Base-by-base conservation (phyloP, 768 basidiomycete genomes). In the Hebeloma cylindrosporum region DNA sequence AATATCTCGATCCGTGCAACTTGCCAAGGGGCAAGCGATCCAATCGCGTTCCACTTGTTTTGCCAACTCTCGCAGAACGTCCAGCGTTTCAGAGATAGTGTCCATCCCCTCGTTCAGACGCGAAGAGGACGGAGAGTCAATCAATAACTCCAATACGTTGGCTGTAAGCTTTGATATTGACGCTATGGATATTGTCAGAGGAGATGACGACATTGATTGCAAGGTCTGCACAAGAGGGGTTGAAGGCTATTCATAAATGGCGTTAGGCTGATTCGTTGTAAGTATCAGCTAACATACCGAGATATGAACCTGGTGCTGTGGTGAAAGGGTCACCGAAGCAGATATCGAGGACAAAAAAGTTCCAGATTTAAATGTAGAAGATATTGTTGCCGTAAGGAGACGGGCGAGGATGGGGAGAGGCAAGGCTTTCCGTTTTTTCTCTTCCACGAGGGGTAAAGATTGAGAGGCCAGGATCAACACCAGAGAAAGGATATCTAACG, bases 401-500 rank as follows among this genome's bases (percentile, higher is more conserved):
- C 59, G 51, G 14, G 51, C 40, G 16, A 71, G 59, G 16, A 75
- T 67, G 3, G 74, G 60, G 4, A 89, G 63, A 5, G 86, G 85
- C 0, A 88, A 65, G 0, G 78, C 82, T 47, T 73, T 75, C 31
- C 88, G 63, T 53, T 80, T 82, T 30, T 70, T 60, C 5, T 72
- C 62, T 1, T 77, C 69, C 10, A 88, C 72, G 5, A 80, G 63
- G 1, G 79, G 73, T 2, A 85, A 61, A 13, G 80, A 79, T 39
- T 80, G 83, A 5, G 84, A 78, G 1, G 80, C 75, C 18, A 85
- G 58, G 2, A 85, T 73, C 40, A 83, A 55, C n/a, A 72, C 67
- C 45, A 74, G 56, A 0, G 78, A 71, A 23, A 82, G 70, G 8
- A 73, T 63, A 44, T 77, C 72, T 60, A 65, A 68, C 69, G 47